Base-by-base conservation (phyloP, 129 eudicot species). In the Flaveria sonorensis region DNA sequence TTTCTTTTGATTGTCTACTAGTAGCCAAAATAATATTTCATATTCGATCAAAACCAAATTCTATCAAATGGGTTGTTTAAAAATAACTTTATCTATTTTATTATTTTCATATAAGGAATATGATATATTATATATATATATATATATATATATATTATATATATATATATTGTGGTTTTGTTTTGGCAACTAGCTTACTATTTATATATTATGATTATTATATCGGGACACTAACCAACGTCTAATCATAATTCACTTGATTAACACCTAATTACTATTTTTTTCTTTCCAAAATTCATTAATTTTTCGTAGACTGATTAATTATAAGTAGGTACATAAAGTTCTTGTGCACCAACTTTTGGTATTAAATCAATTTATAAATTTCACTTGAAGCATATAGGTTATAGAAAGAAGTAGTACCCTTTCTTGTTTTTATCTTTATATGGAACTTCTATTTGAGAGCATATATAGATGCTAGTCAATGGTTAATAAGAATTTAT, bases 1-100 rank as follows among this genome's bases (percentile, higher is more conserved):
- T 59, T 71, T 68, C 77, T 65, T 77, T 83, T 70, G 53, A 79
- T 63, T n/a, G 89, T 88, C 92, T 68, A 80, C 52, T 73, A 73
- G 84, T 50, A 18, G 67, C 68, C 83, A 80, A 73, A 79, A 80
- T 46, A 80, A 73, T 74, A 80, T 80, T 80, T 57, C 82, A 68
- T 77, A 32, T 32, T 18, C 18, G 9, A 66, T 39, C 40, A 11
- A 24, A 26, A 60, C 40, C 18, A 61, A 61, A 26, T 61, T 15
- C 5, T 57, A 57, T 57, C 64, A 57, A 20, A 57, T 32, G 7
- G 39, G 10, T 57, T 30, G 6, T 7, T 10, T 21, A 20, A 1
- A 57, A 21, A 20, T 16, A 0, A 14, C 6, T 15, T 32, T 30
- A 1, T 30, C 39, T 65, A 7, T 5, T 7, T 15, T 65, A n/a